Conservation (phyloP, 1,139 yeast species). For the Tardiomyces depauwii region DNA sequence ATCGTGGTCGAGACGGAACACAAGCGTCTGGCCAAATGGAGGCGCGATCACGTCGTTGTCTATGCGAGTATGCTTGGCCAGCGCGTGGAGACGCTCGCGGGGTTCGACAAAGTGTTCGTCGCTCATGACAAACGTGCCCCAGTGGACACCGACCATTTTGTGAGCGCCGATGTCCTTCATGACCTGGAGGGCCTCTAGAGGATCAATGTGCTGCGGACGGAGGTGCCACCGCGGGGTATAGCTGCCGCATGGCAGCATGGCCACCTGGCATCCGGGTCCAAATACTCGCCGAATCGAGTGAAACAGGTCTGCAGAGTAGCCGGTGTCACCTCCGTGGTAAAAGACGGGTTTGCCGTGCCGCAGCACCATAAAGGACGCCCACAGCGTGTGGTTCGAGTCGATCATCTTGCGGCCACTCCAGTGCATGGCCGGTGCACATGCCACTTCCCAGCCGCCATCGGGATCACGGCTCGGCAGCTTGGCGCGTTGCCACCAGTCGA, state of each 20-base stretch:
- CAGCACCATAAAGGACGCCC: constrained; percentile 76
- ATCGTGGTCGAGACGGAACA: constrained; percentile 20
- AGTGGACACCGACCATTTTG: constrained; percentile 77
- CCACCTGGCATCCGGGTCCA: constrained; percentile 54
- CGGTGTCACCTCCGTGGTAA: constrained; percentile 94
- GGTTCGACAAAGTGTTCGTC: constrained; percentile 87
- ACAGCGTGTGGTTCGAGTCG: constrained; percentile 70
- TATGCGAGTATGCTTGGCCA: constrained; percentile 11
- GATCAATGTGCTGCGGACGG: constrained; percentile 77
- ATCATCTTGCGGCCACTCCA: constrained; percentile 81
- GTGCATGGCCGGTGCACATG: constrained; percentile 94
- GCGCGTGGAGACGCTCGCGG: constrained; percentile 33
- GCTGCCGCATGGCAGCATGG: constrained; percentile 87
- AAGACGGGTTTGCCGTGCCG: constrained; percentile 58
- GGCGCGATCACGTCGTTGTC: constrained; percentile 37
- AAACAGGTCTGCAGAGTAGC: constrained; percentile 66
- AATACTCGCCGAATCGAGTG: constrained; percentile 47
- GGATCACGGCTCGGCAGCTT: constrained; percentile 30
- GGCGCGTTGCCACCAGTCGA: constrained; percentile 87
- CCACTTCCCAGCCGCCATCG: constrained; percentile 56
- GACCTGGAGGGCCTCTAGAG: constrained; percentile 61
- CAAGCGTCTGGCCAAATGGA: constrained; percentile 40
- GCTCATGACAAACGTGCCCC: constrained; percentile 90
- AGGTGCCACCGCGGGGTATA: constrained; percentile 95
- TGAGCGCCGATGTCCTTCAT: constrained; percentile 51